Evolutionary conservation across 1,284 basidiomycete genomes (phyloP), one percentile per base, ranked within the genome.

Genomic region (Bondarzewia mesenterica): DNA sequence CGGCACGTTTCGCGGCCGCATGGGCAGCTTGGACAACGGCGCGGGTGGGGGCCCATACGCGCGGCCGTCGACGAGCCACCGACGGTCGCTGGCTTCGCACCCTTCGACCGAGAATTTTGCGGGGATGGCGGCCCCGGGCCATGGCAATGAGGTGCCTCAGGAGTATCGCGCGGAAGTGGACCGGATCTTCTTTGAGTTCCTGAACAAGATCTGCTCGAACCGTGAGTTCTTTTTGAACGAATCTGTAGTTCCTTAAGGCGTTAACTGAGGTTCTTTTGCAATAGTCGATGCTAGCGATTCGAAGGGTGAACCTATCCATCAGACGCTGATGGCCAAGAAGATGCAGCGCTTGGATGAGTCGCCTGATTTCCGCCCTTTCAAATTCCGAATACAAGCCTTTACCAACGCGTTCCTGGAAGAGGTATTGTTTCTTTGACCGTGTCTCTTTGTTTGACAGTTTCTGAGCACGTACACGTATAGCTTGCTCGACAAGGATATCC

Each of bases 361-460:
- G 42, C 83, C 86, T 42, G 95, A 98, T 68, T 99, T 95, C 69
- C 81, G 95, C 23, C 95, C 96, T 16, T 99, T 99, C 84, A 98
- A 98, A 68, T 99, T 99, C 71, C 84, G 96, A 48, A 99, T 99
- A 58, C 92, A 95, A 64, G 95, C 96, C 1, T 99, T 99, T 68
- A 98, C 95, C 12, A 93, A 94, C 59, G 90, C 89, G 1, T 99
- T 99, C 63, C 75, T 95, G 58, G 93, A 97, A 63, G 89, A 94
- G 73, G 86, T 89, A 60, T 60, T 74, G 61, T 22, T 8, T 23
- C 22, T 49, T 47, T 50, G 47, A 42, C 48, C 52, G 38, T 29
- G 44, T 25, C 46, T 38, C 37, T 20, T 44, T 38, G 27, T 42
- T 37, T 32, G 32, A n/a, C n/a, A n/a, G n/a, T n/a, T 35, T 22